Conservation (phyloP, 441 rosid genomes). For the Eruca vesicaria region DNA sequence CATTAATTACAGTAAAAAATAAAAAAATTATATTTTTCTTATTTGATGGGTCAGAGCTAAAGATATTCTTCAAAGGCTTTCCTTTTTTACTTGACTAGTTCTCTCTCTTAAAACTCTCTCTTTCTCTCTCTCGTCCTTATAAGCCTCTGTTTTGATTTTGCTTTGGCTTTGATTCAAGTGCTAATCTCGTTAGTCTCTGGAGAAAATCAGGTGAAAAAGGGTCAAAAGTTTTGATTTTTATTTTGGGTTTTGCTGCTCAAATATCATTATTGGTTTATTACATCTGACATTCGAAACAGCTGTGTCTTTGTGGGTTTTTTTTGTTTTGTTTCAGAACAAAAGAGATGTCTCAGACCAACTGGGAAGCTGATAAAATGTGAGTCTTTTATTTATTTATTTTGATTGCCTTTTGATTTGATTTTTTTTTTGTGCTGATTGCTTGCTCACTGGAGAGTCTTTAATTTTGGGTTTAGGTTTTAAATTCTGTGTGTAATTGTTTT, state of each 20-base stretch:
- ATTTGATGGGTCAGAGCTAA: conserved; percentile 17
- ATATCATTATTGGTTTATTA: conserved; percentile 19
- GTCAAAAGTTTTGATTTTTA: conserved; percentile 5
- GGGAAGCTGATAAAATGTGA: conserved; percentile 99
- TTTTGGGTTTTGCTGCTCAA: conserved; percentile 1
- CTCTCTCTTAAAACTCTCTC: conserved; percentile 22
- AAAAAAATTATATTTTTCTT: background rate
- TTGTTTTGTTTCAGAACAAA: conserved; percentile 31
- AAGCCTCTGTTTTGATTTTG: background rate
- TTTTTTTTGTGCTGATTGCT: background rate
- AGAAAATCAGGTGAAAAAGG: conserved; percentile 14
- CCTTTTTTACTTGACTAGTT: conserved; percentile 15
- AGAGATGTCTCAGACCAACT: conserved; percentile 80
- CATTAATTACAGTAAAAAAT: conserved; percentile 1
- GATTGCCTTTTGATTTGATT: background rate
- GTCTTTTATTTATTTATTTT: conserved; percentile 10
- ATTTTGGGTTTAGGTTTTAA: conserved; percentile 28
- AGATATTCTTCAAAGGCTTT: conserved; percentile 1
- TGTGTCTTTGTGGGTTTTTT: conserved; percentile 34
- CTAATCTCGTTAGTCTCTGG: conserved; percentile 21
- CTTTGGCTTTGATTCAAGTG: conserved; percentile 18
- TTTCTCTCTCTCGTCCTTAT: background rate
- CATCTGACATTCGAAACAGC: conserved; percentile 41
- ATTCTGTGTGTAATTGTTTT: conserved; percentile 25
- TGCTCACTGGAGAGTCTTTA: background rate